Percentiles rank a stretch among this genome's conserved stretches.
Evolutionary conservation across 495 filamentous ascomycete species (phyloP).

Genomic region (Astrothelium macrocarpum): DNA sequence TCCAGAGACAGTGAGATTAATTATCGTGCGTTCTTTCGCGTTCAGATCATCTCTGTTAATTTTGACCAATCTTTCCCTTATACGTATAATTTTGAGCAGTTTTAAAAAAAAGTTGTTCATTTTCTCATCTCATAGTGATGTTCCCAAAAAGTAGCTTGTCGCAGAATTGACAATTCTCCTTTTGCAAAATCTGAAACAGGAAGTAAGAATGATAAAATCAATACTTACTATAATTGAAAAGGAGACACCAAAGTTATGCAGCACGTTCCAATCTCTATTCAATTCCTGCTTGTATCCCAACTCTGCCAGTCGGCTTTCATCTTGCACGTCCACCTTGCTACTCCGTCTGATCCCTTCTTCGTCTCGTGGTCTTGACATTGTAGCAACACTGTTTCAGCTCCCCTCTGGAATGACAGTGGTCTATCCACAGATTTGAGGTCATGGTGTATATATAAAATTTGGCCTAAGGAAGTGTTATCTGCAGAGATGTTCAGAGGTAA

Average conservation of each 20-base stretch:
- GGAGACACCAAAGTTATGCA: conserved; percentile 57
- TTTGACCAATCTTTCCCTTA: too few species aligned
- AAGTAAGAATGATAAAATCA: too few species aligned
- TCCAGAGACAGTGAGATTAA: too few species aligned
- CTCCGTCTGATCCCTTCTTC: not conserved
- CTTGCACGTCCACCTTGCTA: conserved; percentile 16
- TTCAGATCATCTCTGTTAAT: too few species aligned
- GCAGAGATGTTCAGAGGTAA: not conserved
- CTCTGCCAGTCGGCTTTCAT: conserved; percentile 48
- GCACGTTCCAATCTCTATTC: conserved; percentile 49
- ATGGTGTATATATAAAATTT: not conserved
- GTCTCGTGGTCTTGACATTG: not conserved
- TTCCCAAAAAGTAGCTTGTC: too few species aligned
- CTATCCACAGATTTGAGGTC: not conserved
- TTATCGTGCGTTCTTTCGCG: too few species aligned
- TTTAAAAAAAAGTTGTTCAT: too few species aligned
- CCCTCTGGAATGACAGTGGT: not conserved
- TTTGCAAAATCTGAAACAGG: too few species aligned
- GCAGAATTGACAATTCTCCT: too few species aligned
- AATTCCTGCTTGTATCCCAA: conserved; percentile 57
- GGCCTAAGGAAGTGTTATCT: not conserved
- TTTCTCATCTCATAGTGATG: too few species aligned
- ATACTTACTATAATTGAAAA: conserved; percentile 54
- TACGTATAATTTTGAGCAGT: too few species aligned
- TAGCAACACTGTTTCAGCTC: not conserved